Base-by-base conservation (phyloP, 1,284 basidiomycete genomes). In the Paramarasmius palmivorus region DNA sequence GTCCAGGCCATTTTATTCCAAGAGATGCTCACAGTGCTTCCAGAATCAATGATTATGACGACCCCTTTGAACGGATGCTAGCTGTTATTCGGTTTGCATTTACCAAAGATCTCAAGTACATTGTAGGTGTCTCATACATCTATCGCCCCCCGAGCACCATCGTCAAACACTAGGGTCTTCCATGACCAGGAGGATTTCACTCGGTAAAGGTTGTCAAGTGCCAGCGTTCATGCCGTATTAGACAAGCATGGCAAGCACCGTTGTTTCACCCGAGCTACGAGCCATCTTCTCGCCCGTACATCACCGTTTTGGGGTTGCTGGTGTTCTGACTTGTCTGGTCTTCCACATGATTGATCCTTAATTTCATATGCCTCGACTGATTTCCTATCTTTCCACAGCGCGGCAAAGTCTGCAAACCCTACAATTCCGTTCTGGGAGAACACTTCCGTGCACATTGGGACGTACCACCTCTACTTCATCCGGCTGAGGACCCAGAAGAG, bases 61-160 rank as follows among this genome's bases (percentile, higher is more conserved):
- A 98, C 66, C 86, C 93, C 22, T 85, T 98, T 57, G 91, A 95
- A 64, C 86, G 95, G 40, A 95, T 98, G 89, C 78, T 98, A 22
- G 90, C 93, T 35, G 89, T 92, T 8, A 71, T 98, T 37, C 84
- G 94, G 23, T 99, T 95, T 70, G 77, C 86, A 9, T 94, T 95
- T 68, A 92, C 93, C 49, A 98, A 98, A 70, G 95, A 99, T 67
- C 87, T 97, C 68, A 97, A 96, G 73, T 96, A 94, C 63, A 80
- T 97, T 54, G 90, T 92, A 63, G 66, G 88, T 81, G 25, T 9
- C 37, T 35, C 17, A 25, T 49, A 39, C 36, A 52, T 40, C 32
- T 44, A 42, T 44, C 17, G 54, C 32, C 38, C 15, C 14, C 4
- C 17, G 20, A 4, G 22, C 5, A 25, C 49, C 9, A 44, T 19